These are phyloP conservation scores for Ogataea angusta DNA, from an alignment of 805 yeast species.

Conservation along the genomic window DNA sequence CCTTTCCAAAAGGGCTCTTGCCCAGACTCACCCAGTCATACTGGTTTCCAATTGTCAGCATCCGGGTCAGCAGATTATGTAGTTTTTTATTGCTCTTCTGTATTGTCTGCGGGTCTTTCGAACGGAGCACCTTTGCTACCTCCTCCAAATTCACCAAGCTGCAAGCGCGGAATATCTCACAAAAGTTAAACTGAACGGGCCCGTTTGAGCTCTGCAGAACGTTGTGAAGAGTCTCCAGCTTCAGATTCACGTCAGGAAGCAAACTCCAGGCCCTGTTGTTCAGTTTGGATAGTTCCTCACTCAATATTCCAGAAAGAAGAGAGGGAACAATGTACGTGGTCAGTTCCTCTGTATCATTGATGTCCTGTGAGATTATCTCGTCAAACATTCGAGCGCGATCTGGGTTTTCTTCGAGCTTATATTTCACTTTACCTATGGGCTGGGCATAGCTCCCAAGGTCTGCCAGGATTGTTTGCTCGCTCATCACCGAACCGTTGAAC, in stretches of 20 bases:
- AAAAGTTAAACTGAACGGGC: constrained; percentile 39
- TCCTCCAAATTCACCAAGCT: constrained; percentile 31
- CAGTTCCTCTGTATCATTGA: constrained; percentile 14
- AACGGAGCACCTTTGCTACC: constrained; percentile 21
- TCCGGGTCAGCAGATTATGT: constrained; percentile 12
- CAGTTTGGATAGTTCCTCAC: constrained; percentile 26
- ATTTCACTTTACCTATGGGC: constrained; percentile 34
- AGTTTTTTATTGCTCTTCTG: constrained; percentile 28
- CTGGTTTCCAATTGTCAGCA: constrained; percentile 15
- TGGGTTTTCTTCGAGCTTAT: constrained; percentile 29
- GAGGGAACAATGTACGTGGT: constrained; percentile 32
- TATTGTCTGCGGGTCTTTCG: constrained; percentile 7
- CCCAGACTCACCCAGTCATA: constrained; percentile 29
- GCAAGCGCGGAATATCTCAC: constrained; percentile 37
- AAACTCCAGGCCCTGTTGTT: constrained; percentile 30
- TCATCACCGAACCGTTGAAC: constrained; percentile 30
- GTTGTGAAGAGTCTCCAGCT: constrained; percentile 35
- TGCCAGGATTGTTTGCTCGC: constrained; percentile 27
- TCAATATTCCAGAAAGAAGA: constrained; percentile 29
- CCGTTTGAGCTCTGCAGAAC: constrained; percentile 36
- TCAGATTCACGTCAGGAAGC: constrained; percentile 32
- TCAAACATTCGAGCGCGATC: constrained; percentile 29
- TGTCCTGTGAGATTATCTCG: constrained; percentile 23
- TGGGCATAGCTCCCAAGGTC: constrained; percentile 10
- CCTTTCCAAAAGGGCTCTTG: constrained; percentile 21